phyloP scores from a whole-genome alignment of 106 monocot species.

The Chionographis japonica region DNA sequence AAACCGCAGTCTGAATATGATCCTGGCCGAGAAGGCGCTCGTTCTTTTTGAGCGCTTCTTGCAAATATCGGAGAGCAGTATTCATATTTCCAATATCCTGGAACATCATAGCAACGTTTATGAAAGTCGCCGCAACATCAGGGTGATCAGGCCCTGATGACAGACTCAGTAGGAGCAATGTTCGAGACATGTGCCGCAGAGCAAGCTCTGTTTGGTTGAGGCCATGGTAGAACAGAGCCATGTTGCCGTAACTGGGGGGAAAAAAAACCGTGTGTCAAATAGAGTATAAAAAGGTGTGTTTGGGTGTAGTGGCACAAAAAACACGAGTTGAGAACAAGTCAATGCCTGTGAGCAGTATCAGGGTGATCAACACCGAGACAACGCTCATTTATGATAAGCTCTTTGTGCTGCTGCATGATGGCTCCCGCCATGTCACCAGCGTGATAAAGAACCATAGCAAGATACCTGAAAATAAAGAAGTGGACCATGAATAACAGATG shows the following conservation, averaged over 20 bases:
- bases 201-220: conserved; percentile 92
- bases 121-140: conserved; percentile 91
- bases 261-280: neutral
- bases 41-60: conserved; percentile 92
- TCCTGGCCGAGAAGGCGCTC: conserved; percentile 88
- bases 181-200: conserved; percentile 78
- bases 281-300: conserved; percentile 13
- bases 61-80: conserved; percentile 83
- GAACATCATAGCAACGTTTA: conserved; percentile 98
- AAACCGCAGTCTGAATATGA: conserved; percentile 94
- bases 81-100: conserved; percentile 94
- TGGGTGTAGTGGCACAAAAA: neutral
- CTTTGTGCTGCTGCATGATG: conserved; percentile 94
- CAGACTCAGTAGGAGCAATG: conserved; percentile 69
- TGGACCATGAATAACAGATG: neutral
- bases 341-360: conserved; percentile 81
- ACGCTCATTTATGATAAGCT: conserved; percentile 94
- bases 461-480: conserved; percentile 55
- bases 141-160: conserved; percentile 92
- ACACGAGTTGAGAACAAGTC: neutral
- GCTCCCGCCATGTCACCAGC: conserved; percentile 95
- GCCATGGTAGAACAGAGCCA: conserved; percentile 97
- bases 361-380: conserved; percentile 98
- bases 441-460: conserved; percentile 96
- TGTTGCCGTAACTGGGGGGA: conserved; percentile 84